Evolutionary conservation across 192 early-diverging fungal genomes (phyloP), one percentile per base, ranked within the genome.

Genomic region (Linnemannia hyalina): DNA sequence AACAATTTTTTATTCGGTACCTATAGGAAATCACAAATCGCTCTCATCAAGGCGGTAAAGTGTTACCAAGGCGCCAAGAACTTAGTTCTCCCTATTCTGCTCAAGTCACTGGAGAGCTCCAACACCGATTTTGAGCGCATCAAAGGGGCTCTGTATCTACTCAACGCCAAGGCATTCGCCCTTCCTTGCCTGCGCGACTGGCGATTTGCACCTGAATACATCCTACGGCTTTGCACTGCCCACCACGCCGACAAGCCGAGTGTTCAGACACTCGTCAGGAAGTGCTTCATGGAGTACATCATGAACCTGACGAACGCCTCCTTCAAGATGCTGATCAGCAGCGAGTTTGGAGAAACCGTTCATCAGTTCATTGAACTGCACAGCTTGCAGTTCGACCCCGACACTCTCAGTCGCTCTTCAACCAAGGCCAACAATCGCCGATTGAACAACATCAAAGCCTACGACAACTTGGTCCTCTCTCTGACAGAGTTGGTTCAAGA

Each of bases 211-310:
- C 89, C 90, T 3, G 75, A 84, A 26, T 96, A 95, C 74, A 90
- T 93, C 16, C 36, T 81, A 29, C 74, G 88, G 15, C 77, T 96
- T 0, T 92, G 93, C 70, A 80, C 80, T 36, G 90, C 93, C 20
- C 90, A 95, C 69, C 93, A 94, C 80, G 92, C 92, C 54, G 95
- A 95, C 55, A 95, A 96, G 89, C 89, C 91, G 2, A 93, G 93
- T 9, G 89, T 95, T 26, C 95, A 95, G 80, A 89, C 93, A 63
- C 74, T 94, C 16, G 87, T 95, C 32, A 84, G 93, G 10, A 94
- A 91, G 77, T 83, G 91, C 6, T 95, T 94, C 83, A 57, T 93
- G 9, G 92, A 93, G 29, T 94, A 93, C 74, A 77, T 93, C 2
- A 80, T 88, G 42, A 89, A 93, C 42, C 87, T 90, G 70, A 90